Evolutionary conservation across 768 basidiomycete genomes (phyloP).

Genomic region (Calocybe gangraenosa): DNA sequence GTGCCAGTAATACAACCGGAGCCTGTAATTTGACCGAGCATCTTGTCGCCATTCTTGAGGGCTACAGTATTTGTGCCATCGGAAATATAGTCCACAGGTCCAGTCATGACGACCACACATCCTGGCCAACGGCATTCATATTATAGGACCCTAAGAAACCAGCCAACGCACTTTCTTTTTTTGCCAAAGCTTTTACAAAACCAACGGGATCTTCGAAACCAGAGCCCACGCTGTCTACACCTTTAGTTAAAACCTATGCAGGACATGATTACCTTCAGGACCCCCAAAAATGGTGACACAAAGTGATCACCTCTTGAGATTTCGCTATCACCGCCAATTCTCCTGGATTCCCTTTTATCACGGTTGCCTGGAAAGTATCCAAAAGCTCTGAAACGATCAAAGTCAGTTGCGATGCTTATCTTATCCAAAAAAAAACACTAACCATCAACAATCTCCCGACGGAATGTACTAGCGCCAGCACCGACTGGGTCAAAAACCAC

Average conservation of each 20-base stretch:
- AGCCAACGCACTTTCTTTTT: slow-evolving; percentile 60
- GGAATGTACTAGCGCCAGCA: slow-evolving; percentile 74
- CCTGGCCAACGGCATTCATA: slow-evolving; percentile 36
- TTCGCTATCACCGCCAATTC: slow-evolving; percentile 79
- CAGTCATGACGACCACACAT: slow-evolving; percentile 79
- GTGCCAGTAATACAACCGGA: slow-evolving; percentile 86
- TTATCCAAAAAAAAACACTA: slow-evolving; percentile 13
- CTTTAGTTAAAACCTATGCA: slow-evolving; percentile 62
- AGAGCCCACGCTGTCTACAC: slow-evolving; percentile 71
- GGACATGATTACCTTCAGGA: not conserved
- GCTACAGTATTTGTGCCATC: slow-evolving; percentile 71
- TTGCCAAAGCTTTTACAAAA: slow-evolving; percentile 68
- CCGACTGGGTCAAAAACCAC: slow-evolving; percentile 92
- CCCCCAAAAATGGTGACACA: not conserved
- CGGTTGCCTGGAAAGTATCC: slow-evolving; percentile 75
- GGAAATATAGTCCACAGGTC: slow-evolving; percentile 76
- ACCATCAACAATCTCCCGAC: slow-evolving; percentile 62
- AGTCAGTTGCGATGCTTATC: not conserved
- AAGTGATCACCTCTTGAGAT: slow-evolving; percentile 59
- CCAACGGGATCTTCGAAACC: slow-evolving; percentile 72
- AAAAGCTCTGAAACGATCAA: slow-evolving; percentile 49
- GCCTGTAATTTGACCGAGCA: slow-evolving; percentile 82
- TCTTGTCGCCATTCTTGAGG: slow-evolving; percentile 67
- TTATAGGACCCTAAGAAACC: not conserved
- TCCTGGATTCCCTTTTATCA: slow-evolving; percentile 93